Conservation (phyloP, 2,329 filamentous ascomycete species). For the Fusarium solani-melongenae region DNA sequence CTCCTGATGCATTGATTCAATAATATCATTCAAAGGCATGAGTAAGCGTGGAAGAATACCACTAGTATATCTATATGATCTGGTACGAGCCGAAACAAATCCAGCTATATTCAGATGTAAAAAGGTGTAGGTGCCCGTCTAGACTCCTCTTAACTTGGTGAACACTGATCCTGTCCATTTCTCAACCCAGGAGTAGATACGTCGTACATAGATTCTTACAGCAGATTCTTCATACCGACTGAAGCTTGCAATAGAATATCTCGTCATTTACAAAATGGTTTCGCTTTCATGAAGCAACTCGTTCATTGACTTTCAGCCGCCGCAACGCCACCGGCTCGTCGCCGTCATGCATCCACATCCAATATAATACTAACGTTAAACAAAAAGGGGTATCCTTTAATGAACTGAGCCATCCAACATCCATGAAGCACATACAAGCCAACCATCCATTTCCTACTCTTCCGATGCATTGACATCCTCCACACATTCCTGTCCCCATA, state of each 20-base stretch:
- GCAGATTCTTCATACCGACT: neutral
- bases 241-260: neutral
- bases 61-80: neutral
- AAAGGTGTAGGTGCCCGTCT: neutral
- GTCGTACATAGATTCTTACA: too few species aligned
- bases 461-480: neutral
- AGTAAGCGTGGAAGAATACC: neutral
- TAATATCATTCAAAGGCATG: neutral
- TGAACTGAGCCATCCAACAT: constrained; percentile 35
- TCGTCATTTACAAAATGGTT: neutral
- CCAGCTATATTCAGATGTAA: neutral
- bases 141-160: neutral
- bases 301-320: constrained; percentile 14
- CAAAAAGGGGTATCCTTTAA: constrained; percentile 42
- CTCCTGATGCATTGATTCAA: neutral
- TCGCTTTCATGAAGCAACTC: neutral
- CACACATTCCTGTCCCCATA: constrained; percentile 5
- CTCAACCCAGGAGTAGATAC: neutral
- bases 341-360: constrained; percentile 24
- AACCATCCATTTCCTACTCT: constrained; percentile 4
- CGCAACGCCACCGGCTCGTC: constrained; percentile 37
- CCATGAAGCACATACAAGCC: constrained; percentile 25
- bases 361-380: constrained; percentile 17
- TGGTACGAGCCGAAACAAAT: neutral
- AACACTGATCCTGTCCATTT: neutral